Evolutionary conservation across 1,284 basidiomycete genomes (phyloP).

Genomic region (Athelia sp.): DNA sequence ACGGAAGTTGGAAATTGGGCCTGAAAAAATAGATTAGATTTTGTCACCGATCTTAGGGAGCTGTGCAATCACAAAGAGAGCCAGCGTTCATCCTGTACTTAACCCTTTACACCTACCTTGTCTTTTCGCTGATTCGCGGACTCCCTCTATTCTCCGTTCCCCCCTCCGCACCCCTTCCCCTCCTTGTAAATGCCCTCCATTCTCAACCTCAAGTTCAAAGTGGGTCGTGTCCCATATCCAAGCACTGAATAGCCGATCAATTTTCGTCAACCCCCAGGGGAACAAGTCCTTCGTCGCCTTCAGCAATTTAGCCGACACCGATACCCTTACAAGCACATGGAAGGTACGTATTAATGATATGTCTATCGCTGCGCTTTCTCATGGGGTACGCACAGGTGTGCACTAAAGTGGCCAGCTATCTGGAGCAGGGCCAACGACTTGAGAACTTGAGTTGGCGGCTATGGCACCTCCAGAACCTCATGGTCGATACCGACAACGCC

Average conservation of each 20-base stretch:
- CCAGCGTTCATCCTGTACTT: no score
- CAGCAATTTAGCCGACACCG: conserved; percentile 76
- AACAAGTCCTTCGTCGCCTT: conserved; percentile 89
- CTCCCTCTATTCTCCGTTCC: no score
- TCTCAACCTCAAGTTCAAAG: conserved; percentile 85
- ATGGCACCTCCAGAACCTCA: conserved; percentile 83
- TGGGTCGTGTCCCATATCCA: conserved; percentile 25
- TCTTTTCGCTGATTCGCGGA: no score
- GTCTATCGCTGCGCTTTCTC: conserved; percentile 7
- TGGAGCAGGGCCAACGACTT: conserved; percentile 80
- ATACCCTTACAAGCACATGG: conserved; percentile 82
- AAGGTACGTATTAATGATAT: conserved; percentile 44
- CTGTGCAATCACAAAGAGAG: no score
- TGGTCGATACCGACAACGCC: conserved; percentile 82
- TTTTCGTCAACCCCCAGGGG: conserved; percentile 44
- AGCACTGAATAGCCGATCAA: conserved; percentile 8
- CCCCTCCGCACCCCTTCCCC: no score
- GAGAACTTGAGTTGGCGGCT: conserved; percentile 85
- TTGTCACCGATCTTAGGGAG: no score
- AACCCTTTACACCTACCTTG: no score
- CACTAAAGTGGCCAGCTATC: conserved; percentile 79
- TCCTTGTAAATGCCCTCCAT: conserved; percentile 62
- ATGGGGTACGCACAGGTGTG: conserved; percentile 53
- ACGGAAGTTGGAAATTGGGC: no score
- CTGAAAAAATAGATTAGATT: no score